phyloP scores from a whole-genome alignment of 2,329 filamentous ascomycete species.

The Microdochium bolleyi region DNA sequence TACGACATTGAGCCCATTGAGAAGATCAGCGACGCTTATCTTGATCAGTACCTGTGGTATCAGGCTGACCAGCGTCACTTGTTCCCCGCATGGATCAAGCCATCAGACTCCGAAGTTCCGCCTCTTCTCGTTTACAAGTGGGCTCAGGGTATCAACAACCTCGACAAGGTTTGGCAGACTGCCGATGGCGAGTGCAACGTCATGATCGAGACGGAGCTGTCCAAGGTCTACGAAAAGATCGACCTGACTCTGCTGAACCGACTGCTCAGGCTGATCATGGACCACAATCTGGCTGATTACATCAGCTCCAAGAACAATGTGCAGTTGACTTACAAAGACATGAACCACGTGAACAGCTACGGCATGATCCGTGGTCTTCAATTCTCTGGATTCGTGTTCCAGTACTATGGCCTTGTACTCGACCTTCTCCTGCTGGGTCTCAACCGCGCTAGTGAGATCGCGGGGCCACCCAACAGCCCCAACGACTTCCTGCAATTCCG shows the following conservation, averaged over 20 bases:
- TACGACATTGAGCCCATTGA: slow-evolving; percentile 99
- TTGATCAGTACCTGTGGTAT: slow-evolving; percentile 99
- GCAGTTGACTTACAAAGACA: slow-evolving; percentile 97
- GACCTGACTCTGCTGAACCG: slow-evolving; percentile 93
- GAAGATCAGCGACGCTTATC: slow-evolving; percentile 97
- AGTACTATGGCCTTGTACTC: slow-evolving; percentile 94
- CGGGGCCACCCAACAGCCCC: slow-evolving; percentile 83
- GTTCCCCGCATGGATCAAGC: slow-evolving; percentile 98
- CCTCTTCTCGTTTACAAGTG: slow-evolving; percentile 95
- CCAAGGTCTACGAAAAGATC: slow-evolving; percentile 99
- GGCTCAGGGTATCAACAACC: slow-evolving; percentile 98
- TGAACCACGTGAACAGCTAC: slow-evolving; percentile 99
- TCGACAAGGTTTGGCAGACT: slow-evolving; percentile 90
- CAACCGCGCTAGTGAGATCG: slow-evolving; percentile 95
- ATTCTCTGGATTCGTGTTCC: slow-evolving; percentile 98
- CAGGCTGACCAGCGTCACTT: slow-evolving; percentile 95
- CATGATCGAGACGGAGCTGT: slow-evolving; percentile 95
- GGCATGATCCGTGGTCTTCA: slow-evolving; percentile 97
- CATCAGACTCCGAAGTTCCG: slow-evolving; percentile 94
- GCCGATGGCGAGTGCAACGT: slow-evolving; percentile 95
- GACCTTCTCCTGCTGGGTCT: slow-evolving; percentile 87
- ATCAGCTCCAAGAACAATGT: slow-evolving; percentile 99
- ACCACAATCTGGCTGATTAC: slow-evolving; percentile 97
- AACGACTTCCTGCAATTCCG: slow-evolving; percentile 98
- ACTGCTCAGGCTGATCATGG: slow-evolving; percentile 91